phyloP scores from a whole-genome alignment of 2,329 filamentous ascomycete species.

The Stemphylium lycopersici region DNA sequence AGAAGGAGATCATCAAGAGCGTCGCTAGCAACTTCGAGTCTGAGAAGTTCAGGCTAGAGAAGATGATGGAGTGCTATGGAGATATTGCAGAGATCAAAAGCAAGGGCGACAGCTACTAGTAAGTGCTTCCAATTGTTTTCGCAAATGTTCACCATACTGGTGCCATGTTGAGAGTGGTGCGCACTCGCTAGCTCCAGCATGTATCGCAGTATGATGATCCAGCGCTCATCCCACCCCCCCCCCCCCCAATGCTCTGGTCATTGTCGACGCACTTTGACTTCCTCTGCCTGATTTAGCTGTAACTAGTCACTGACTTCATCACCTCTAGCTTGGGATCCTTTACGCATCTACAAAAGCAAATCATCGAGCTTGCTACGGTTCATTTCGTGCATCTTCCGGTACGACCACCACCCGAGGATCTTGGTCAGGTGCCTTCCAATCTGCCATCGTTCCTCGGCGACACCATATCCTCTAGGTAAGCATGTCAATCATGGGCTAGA shows the following conservation, averaged over 20 bases:
- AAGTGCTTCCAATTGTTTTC: slow-evolving; percentile 43
- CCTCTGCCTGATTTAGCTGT: not conserved
- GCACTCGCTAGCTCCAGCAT: slow-evolving; percentile 13
- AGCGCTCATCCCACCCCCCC: slow-evolving; percentile 13
- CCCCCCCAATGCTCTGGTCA: slow-evolving; percentile 13
- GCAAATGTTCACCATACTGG: slow-evolving; percentile 19
- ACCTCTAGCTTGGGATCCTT: slow-evolving; percentile 57
- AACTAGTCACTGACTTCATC: slow-evolving; percentile 6
- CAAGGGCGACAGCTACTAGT: slow-evolving; percentile 53
- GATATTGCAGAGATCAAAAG: slow-evolving; percentile 52
- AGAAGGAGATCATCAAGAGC: slow-evolving; percentile 47
- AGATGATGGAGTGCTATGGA: slow-evolving; percentile 51
- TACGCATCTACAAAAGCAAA: slow-evolving; percentile 58
- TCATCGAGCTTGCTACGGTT: slow-evolving; percentile 58
- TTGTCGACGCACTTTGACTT: not conserved
- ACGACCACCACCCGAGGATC: slow-evolving; percentile 57
- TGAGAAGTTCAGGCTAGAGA: slow-evolving; percentile 52
- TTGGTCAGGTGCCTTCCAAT: slow-evolving; percentile 58
- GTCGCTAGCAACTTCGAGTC: slow-evolving; percentile 49
- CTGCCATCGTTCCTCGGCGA: slow-evolving; percentile 63
- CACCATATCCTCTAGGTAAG: slow-evolving; percentile 55
- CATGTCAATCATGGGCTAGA: not conserved
- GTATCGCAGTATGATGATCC: slow-evolving; percentile 16
- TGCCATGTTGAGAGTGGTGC: slow-evolving; percentile 5
- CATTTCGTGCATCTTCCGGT: slow-evolving; percentile 60